Evolutionary conservation across 164 flowering plant species (phyloP).

Genomic region (Magnolia kwangsiensis): DNA sequence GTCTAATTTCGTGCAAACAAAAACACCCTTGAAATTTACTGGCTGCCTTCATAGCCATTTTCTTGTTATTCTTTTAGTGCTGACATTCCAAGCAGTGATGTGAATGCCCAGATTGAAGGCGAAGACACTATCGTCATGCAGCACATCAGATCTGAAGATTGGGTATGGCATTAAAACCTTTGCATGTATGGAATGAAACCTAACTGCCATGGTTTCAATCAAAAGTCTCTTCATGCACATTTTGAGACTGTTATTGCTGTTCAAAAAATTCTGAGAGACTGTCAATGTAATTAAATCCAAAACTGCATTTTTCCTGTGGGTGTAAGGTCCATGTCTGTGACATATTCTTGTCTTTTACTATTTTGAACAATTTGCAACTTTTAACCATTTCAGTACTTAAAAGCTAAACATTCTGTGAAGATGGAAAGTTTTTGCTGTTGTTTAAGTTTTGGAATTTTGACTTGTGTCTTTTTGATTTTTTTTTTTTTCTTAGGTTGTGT

Average conservation of each 20-base stretch:
- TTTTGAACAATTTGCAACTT: too few relatives aligned
- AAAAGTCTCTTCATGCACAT: neutral
- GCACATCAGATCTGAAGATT: constrained; percentile 60
- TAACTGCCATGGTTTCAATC: neutral
- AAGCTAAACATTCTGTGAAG: too few relatives aligned
- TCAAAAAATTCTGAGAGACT: neutral
- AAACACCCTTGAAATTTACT: too few relatives aligned
- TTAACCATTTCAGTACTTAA: too few relatives aligned
- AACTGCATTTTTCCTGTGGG: too few relatives aligned
- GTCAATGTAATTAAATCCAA: neutral
- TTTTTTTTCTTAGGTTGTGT: constrained; percentile 47
- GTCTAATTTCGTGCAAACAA: too few relatives aligned
- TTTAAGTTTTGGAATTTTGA: neutral
- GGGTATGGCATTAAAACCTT: constrained; percentile 44
- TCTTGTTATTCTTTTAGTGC: neutral
- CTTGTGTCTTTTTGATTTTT: neutral
- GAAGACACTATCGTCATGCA: constrained; percentile 61
- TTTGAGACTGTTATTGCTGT: neutral
- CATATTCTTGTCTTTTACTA: too few relatives aligned
- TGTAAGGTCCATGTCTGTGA: too few relatives aligned
- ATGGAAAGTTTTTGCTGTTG: too few relatives aligned
- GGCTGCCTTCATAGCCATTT: too few relatives aligned
- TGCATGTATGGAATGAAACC: neutral
- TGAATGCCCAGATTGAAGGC: constrained; percentile 65
- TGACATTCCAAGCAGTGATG: constrained; percentile 34